phyloP scores from a whole-genome alignment of 768 basidiomycete genomes.

The Trametes cinnabarina region DNA sequence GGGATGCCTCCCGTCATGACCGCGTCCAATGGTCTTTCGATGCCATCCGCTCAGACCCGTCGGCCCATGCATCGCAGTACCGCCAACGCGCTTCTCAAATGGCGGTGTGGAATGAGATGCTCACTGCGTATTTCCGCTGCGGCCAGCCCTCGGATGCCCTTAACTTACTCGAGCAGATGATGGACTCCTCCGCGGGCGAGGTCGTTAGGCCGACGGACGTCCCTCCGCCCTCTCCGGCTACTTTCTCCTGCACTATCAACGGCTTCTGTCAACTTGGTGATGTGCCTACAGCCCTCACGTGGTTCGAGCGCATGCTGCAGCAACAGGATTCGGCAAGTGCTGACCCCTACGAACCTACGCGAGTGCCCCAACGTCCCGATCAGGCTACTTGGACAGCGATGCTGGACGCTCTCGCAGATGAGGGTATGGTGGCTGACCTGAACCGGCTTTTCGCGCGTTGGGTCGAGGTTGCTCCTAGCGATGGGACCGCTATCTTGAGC shows the following conservation, averaged over 20 bases:
- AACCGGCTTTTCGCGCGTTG: slow-evolving; percentile 52
- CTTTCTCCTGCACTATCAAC: slow-evolving; percentile 60
- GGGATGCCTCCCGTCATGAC: slow-evolving; percentile 38
- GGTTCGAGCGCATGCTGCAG: slow-evolving; percentile 66
- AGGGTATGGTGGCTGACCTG: slow-evolving; percentile 50
- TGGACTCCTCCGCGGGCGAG: slow-evolving; percentile 42
- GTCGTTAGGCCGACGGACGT: slow-evolving; percentile 39
- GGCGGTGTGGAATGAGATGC: slow-evolving; percentile 71
- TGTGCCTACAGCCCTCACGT: slow-evolving; percentile 57
- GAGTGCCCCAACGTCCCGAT: slow-evolving; percentile 51
- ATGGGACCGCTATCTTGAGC: slow-evolving; percentile 23
- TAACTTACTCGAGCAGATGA: slow-evolving; percentile 67
- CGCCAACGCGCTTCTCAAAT: slow-evolving; percentile 31
- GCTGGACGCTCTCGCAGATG: slow-evolving; percentile 51
- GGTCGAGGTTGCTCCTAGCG: slow-evolving; percentile 33
- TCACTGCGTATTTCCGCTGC: slow-evolving; percentile 66
- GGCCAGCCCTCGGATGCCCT: slow-evolving; percentile 64
- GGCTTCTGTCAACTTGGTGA: slow-evolving; percentile 68
- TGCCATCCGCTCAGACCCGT: slow-evolving; percentile 10
- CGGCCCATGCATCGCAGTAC: slow-evolving; percentile 11
- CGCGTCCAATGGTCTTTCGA: slow-evolving; percentile 33
- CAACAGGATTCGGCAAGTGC: slow-evolving; percentile 33
- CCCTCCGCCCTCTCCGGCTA: slow-evolving; percentile 59
- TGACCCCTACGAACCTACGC: slow-evolving; percentile 42
- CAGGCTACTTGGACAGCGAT: slow-evolving; percentile 55